Evolutionary conservation across 2,329 filamentous ascomycete genomes (phyloP), one percentile per base, ranked within the genome.

Genomic region (Colletotrichum phormii): DNA sequence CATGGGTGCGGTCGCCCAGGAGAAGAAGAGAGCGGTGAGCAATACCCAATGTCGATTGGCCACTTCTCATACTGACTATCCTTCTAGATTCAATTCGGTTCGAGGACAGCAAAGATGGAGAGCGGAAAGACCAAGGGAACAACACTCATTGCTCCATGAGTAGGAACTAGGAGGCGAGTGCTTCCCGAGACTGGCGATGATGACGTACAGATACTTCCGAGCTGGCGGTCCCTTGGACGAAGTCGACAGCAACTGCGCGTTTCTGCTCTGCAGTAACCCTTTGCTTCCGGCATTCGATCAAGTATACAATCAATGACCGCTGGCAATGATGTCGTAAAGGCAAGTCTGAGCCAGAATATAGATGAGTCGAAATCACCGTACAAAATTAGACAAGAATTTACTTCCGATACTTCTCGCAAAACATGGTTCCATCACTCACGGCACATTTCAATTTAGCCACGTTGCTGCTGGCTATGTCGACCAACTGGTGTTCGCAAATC

Each of bases 21-120:
- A 98, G 82, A 98, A 97, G 87, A 99, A 99, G 84, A 88, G 95
- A 79, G 96, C 96, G 22, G 93, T 95, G 84, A 80, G 92, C 0
- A 3, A 31, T 5, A 0, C 15, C 15, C 12, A 22, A 42, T 2
- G 12, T 4, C n/a, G n/a, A 9, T 18, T 0, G 9, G 8, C 8
- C 24, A 13, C 6, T 35, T 1, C 12, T 15, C 37, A 3, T 15
- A 0, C 64, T 73, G 8, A 73, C 33, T 22, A 63, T 4, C n/a
- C 58, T 49, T 5, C 67, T 75, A 92, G 91, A 95, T 95, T 71
- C 94, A 97, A 82, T 97, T 97, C 78, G 94, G 94, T 15, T 91
- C 94, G 3, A 87, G 93, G 76, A 95, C 94, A 4, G 94, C 94
- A 15, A 97, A 95, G 84, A 95, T 96, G 91, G 92, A 95, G 79